Evolutionary conservation across 768 basidiomycete genomes (phyloP), one percentile per base, ranked within the genome.

Genomic region (Floccularia luteovirens): DNA sequence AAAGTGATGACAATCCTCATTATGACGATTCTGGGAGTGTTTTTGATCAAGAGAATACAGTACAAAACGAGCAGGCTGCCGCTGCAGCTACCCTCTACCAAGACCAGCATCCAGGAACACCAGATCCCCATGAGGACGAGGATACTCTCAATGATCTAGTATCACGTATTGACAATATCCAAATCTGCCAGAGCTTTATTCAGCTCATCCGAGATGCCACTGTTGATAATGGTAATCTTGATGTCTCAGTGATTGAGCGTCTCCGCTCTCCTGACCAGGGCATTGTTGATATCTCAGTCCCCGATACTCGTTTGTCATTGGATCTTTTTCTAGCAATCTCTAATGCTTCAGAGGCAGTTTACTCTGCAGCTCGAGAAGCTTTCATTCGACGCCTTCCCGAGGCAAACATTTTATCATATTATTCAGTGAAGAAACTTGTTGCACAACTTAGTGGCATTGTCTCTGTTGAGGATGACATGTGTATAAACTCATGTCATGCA

Each of bases 401-500:
- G 5, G 27, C 21, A 19, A 24, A 23, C 11, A 23, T 46, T 0
- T 46, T 48, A 11, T 17, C 38, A 3, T 48, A 48, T 24, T 20
- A 45, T 36, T 17, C 30, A 16, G 34, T 43, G 17, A 49, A 43
- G 25, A 24, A 24, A 31, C 44, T 39, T 21, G 31, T 48, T 35
- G 39, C 39, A 14, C 16, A 50, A 12, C 7, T 47, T 16, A 45
- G 37, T 33, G 45, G 45, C 17, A 36, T 51, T 19, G 28, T 46
- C 4, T 33, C 40, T 4, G 38, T 51, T 5, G n/a, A 44, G 11
- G 39, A 51, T 27, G 44, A 59, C 21, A 57, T 57, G 54, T 59
- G 55, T 33, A 27, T 47, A 3, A 52, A 59, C 19, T 45, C 49
- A 3, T 59, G 54, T 41, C 30, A 40, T 12, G 52, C 46, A 12